Percentiles rank a stretch among this genome's conserved stretches.
Conservation (phyloP, 108 stramenopile genomes). For the Pseudonitzschia multistriata region DNA sequence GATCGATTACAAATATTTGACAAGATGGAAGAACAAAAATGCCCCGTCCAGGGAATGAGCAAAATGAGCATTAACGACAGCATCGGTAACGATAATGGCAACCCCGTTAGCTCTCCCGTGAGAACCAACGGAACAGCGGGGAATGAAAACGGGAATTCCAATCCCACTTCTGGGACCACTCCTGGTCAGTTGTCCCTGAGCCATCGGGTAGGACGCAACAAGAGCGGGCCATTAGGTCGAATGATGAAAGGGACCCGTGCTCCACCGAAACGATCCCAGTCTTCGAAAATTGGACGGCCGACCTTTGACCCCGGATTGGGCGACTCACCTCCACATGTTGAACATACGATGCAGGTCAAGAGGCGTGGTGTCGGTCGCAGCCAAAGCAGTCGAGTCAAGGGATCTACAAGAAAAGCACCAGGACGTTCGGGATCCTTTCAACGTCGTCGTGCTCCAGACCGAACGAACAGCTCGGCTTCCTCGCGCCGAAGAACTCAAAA, state of each 20-base stretch:
- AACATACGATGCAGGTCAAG: conserved; percentile 17
- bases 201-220: conserved; percentile 28
- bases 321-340: conserved; percentile 7
- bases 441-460: conserved; percentile 23
- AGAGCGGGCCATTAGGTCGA: conserved; percentile 24
- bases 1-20: too few species aligned
- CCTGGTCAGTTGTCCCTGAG: not conserved
- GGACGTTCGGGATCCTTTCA: conserved; percentile 27
- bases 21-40: not conserved
- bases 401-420: conserved; percentile 11
- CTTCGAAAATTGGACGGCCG: conserved; percentile 30
- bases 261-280: conserved; percentile 28
- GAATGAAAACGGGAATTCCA: not conserved
- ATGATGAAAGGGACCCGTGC: conserved; percentile 4
- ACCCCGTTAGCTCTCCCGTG: not conserved
- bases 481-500: conserved; percentile 11
- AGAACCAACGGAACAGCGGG: not conserved
- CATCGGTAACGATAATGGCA: not conserved
- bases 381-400: conserved; percentile 24
- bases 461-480: conserved; percentile 27
- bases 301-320: conserved; percentile 13
- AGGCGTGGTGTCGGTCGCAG: conserved; percentile 30
- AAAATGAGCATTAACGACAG: not conserved
- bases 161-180: not conserved
- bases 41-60: conserved; percentile 8